Base-by-base conservation (phyloP, 2,329 filamentous ascomycete species). In the Fusarium stilboides region DNA sequence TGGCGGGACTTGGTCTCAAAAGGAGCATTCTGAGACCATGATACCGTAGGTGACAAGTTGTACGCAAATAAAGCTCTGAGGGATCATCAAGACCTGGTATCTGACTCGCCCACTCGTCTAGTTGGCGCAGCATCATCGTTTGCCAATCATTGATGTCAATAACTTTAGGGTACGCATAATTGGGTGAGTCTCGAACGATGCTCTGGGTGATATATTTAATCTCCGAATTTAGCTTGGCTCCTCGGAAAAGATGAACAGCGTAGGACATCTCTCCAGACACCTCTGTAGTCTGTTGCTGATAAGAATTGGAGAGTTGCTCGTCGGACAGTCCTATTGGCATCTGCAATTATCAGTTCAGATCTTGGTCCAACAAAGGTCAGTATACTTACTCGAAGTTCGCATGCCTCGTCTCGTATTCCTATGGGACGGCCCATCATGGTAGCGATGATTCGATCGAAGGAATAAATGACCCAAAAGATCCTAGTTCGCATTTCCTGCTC, bases 171-270 rank as follows among this genome's bases (percentile, higher is more conserved):
- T 83, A 85, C 0, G 85, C 83, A 53, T 87, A 87, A 8, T 74
- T 74, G 0, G 85, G 85, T 0, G 80, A 77, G 6, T 81, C 78
- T 24, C 82, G 78, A n/a, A 81, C 80, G 53, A 87, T 81, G 53
- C 85, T 87, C 55, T 87, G 85, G 36, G 85, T 82, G 4, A 87
- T 79, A 47, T 87, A 87, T 74, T 87, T 87, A n/a, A 87, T 86
- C 68, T 88, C 86, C 0, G 86, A 87, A 57, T 87, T 88, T 8
- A 87, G 76, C 19, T 79, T 82, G 0, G 82, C 77, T 1, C 84
- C 77, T 47, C 75, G 79, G 70, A 87, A 87, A 0, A 87, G 72
- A 49, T 86, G 85, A 9, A 87, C 80, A 0, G 84, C 80, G 49
- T 79, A 84, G 1, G 78, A 71, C 69, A 85, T 81, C 10, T 67